Evolutionary conservation across 768 basidiomycete species (phyloP).

Genomic region (Scleroderma citrinum): DNA sequence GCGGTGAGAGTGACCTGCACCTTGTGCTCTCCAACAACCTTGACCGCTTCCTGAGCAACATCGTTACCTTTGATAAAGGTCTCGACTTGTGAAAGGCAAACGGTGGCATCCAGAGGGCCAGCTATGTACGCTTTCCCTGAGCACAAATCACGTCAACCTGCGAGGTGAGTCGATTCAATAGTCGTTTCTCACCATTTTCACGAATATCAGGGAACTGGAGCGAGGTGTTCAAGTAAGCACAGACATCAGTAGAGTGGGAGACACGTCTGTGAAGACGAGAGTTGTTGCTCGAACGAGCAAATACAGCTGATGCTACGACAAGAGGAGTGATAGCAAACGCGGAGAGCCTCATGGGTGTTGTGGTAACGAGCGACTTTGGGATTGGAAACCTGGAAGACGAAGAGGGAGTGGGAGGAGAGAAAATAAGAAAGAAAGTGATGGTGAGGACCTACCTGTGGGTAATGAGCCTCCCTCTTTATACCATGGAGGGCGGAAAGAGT

Average conservation of each 20-base stretch:
- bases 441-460: background rate
- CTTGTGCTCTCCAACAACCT: conserved; percentile 17
- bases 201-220: conserved; percentile 14
- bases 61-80: conserved; percentile 18
- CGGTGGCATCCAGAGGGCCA: conserved; percentile 22
- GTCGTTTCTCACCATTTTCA: conserved; percentile 5
- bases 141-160: background rate
- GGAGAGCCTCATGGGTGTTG: conserved; percentile 10
- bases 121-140: conserved; percentile 17
- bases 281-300: conserved; percentile 10
- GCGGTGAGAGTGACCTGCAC: conserved; percentile 16
- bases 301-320: conserved; percentile 8
- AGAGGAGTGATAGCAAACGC: conserved; percentile 14
- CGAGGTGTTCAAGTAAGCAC: conserved; percentile 11
- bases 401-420: background rate
- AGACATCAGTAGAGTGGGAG: conserved; percentile 6
- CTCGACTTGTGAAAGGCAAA: conserved; percentile 25
- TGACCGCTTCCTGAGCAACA: conserved; percentile 17
- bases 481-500: background rate
- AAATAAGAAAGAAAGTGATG: background rate
- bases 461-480: conserved; percentile 2
- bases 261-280: conserved; percentile 3
- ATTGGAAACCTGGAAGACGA: background rate
- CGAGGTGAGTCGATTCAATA: too few relatives aligned
- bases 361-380: conserved; percentile 1